phyloP scores from a whole-genome alignment of 345 rosid species.

The Gossypium sturtianum region DNA sequence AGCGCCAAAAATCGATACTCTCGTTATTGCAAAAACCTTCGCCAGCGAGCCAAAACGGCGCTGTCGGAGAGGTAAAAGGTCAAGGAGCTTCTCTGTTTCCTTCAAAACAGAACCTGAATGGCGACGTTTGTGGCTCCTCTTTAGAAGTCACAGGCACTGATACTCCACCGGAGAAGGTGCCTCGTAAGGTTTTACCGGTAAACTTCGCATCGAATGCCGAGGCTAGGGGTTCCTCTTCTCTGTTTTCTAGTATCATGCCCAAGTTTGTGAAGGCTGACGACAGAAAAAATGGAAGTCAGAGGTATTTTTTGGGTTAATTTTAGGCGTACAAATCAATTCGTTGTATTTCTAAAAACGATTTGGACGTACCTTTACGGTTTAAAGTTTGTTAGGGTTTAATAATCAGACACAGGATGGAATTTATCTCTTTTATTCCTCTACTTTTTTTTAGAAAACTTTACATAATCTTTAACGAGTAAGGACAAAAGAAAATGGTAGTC shows the following conservation, averaged over 20 bases:
- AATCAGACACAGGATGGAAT: neutral
- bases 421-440: neutral
- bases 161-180: conserved; percentile 92
- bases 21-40: conserved; percentile 66
- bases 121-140: conserved; percentile 23
- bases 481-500: neutral
- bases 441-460: neutral
- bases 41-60: conserved; percentile 28
- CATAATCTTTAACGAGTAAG: neutral
- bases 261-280: conserved; percentile 68
- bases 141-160: conserved; percentile 60
- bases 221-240: conserved; percentile 41
- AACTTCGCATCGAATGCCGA: conserved; percentile 24
- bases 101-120: conserved; percentile 14
- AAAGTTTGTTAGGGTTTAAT: neutral
- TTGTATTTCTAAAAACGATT: neutral
- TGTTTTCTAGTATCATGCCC: conserved; percentile 77
- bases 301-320: conserved; percentile 29
- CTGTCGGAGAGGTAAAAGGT: conserved; percentile 15
- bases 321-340: neutral
- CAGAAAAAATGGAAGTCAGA: conserved; percentile 29
- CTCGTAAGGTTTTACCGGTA: conserved; percentile 57
- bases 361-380: neutral
- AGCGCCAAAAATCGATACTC: conserved; percentile 69
- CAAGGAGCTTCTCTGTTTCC: conserved; percentile 19